Evolutionary conservation across 1,284 basidiomycete species (phyloP), one percentile per base, ranked within the genome.

Genomic region (Pascua sp.): DNA sequence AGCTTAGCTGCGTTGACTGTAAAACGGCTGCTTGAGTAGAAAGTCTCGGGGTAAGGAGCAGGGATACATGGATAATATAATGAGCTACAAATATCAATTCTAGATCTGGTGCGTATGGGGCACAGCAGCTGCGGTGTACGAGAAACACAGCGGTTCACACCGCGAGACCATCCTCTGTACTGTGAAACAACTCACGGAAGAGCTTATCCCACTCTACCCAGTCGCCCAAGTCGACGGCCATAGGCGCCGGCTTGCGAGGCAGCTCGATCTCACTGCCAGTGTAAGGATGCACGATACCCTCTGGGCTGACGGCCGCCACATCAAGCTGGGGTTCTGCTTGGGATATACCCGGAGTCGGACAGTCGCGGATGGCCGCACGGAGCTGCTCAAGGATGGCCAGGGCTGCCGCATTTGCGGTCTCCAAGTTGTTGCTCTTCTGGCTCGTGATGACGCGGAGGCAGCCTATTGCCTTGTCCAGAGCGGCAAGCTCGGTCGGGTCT

Each of bases 181-280:
- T 32, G 24, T 32, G 24, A 32, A 51, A 51, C n/a, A 51, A 37
- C 11, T 51, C 50, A 11, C 38, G 42, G 50, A 44, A 51, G 16
- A 51, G 36, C 8, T 42, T 42, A 8, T 51, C 50, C 50, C 50
- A 51, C 43, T 51, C 43, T 32, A 51, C 50, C 50, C 50, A 51
- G 32, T 51, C 50, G n/a, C 43, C 50, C 8, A 44, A 42, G 11
- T 44, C 42, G 36, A 32, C 42, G 8, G 42, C 24, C 24, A 32
- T 32, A 32, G 24, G 24, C 4, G 24, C 3, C 7, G 24, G 24
- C 24, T 7, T 32, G 24, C 24, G 24, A 32, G 24, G 42, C 10
- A 44, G 42, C 11, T 37, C 42, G 36, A 43, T 51, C 7, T 32
- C 24, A 13, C 38, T 37, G 1, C 43, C 42, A 5, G 42, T 38